Evolutionary conservation across 2,329 filamentous ascomycete genomes (phyloP).

Genomic region (Ampelomyces quisqualis): DNA sequence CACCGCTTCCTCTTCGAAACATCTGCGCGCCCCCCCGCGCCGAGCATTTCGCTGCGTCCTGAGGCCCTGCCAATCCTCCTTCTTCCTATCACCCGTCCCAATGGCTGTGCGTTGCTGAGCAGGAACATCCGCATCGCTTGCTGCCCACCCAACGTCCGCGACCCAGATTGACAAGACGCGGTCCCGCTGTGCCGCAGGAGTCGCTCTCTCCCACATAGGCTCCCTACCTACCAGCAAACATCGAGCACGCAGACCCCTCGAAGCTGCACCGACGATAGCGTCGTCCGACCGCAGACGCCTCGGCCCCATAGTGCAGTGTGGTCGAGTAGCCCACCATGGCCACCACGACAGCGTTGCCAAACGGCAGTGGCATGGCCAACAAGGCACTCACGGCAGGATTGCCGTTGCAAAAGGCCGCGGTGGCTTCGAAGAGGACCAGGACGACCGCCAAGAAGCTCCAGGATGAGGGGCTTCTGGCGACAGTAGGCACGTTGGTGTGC

Average conservation of each 20-base stretch:
- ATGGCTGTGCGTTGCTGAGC: conserved; percentile 26
- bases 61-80: conserved; percentile 11
- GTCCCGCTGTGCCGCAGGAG: too few relatives aligned
- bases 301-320: too few relatives aligned
- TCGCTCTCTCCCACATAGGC: too few relatives aligned
- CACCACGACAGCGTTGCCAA: conserved; percentile 16
- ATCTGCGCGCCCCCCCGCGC: conserved; percentile 24
- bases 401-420: conserved; percentile 12
- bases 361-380: conserved; percentile 11
- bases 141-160: conserved; percentile 7
- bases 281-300: conserved; percentile 3
- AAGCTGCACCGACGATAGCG: conserved; percentile 6
- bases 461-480: conserved; percentile 62
- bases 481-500: conserved; percentile 68
- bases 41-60: conserved; percentile 10
- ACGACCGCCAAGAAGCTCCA: conserved; percentile 54
- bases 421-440: conserved; percentile 22
- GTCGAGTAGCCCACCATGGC: conserved; percentile 19
- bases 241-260: background rate
- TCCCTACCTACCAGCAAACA: background rate
- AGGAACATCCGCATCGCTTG: conserved; percentile 15
- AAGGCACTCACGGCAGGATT: conserved; percentile 11
- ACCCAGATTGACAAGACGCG: background rate
- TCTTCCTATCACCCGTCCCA: conserved; percentile 18
- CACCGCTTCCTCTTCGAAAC: conserved; percentile 35